Base-by-base conservation (phyloP, 2,329 filamentous ascomycete genomes). In the Aspergillus pseudoviridinutans region DNA sequence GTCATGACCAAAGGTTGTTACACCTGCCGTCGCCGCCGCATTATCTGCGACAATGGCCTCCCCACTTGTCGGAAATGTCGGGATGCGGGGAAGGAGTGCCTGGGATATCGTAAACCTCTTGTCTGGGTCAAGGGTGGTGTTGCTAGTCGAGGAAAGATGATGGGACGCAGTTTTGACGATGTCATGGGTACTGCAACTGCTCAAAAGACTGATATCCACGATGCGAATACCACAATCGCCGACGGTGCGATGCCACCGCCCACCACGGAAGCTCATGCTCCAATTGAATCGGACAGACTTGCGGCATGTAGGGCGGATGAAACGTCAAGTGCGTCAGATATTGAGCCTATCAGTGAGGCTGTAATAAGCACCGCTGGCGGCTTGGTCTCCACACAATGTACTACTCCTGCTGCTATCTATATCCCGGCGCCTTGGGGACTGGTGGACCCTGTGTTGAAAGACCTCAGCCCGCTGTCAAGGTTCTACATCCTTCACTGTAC, bases 91-190 rank as follows among this genome's bases (percentile, higher is more conserved):
- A 76, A 76, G 62, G 72, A 76, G 68, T 78, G 75, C 55, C 58
- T 77, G 61, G 75, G 75, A 17, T 78, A 78, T 60, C 70, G 73
- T 58, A 76, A 76, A 57, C 74, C 74, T 20, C 60, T 77, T 54
- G 70, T 75, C 14, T 78, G 75, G 75, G 74, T 76, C 35, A 75
- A 74, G 53, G 74, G 74, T 50, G 74, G 74, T 47, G 73, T 77
- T 49, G 75, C 75, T 24, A 78, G 75, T 63, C 75, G 75, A 38
- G 75, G 75, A 24, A 77, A 76, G 66, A 76, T 82, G 79, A 81
- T 81, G 77, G 80, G 80, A n/a, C 77, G 77, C 65, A 78, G 77
- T 25, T 82, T 79, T 63, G 74, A 78, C 55, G 78, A 79, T 57
- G 62, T 68, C 44, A 67, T 62, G 58, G 24, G 46, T n/a, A 44